Evolutionary conservation across 2,329 filamentous ascomycete genomes (phyloP).

Genomic region (Penicillium oxalicum): DNA sequence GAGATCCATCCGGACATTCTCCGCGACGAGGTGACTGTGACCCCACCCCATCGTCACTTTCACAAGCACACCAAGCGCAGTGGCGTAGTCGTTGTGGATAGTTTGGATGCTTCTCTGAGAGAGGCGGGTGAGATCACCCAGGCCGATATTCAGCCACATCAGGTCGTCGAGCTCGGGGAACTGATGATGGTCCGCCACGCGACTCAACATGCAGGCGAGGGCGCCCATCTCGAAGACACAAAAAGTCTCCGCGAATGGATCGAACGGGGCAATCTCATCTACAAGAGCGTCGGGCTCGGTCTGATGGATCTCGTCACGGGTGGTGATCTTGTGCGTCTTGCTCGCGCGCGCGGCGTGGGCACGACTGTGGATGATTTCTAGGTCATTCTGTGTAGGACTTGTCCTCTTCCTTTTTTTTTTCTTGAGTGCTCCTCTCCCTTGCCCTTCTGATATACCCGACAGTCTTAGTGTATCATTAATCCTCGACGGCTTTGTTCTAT

Average conservation of each 20-base stretch:
- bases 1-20: slow-evolving; percentile 77
- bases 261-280: slow-evolving; percentile 59
- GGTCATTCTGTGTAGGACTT: not conserved
- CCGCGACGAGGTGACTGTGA: slow-evolving; percentile 52
- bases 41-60: slow-evolving; percentile 42
- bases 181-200: slow-evolving; percentile 60
- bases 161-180: slow-evolving; percentile 84
- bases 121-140: slow-evolving; percentile 85
- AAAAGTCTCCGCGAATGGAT: slow-evolving; percentile 54
- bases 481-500: too few species aligned
- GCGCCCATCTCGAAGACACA: slow-evolving; percentile 30
- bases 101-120: slow-evolving; percentile 68
- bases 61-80: slow-evolving; percentile 51
- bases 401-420: not conserved
- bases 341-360: slow-evolving; percentile 52
- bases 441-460: too few species aligned
- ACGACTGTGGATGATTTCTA: slow-evolving; percentile 41
- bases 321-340: slow-evolving; percentile 51
- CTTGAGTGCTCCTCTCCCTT: not conserved
- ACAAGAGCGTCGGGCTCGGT: slow-evolving; percentile 63
- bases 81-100: slow-evolving; percentile 59
- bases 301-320: slow-evolving; percentile 64
- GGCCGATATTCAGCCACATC: slow-evolving; percentile 63
- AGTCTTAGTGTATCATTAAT: too few species aligned
- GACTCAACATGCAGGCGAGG: slow-evolving; percentile 32